Evolutionary conservation across 352 stramenopile genomes (phyloP), one percentile per base, ranked within the genome.

Genomic region (Globisporangium acanthophoron): DNA sequence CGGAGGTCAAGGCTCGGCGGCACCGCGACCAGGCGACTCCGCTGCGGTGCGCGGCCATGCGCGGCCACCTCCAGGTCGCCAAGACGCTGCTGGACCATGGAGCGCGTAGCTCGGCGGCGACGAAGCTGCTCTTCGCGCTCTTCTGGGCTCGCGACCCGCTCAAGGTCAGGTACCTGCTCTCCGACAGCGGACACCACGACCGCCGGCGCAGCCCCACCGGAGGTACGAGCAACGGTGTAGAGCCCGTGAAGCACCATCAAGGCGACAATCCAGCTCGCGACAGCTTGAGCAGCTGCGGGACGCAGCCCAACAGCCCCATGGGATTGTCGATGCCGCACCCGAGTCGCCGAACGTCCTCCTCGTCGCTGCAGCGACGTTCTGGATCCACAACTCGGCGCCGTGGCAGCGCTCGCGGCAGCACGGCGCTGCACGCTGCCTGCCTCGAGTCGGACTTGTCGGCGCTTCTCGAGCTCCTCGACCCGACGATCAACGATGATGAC

Each of bases 101-200:
- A 0, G 71, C 69, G 0, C 55, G 47, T 3, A 69, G 54, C 29
- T 61, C 47, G 39, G 51, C 58, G 9, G 45, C 70, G 5, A 33
- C 57, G 2, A 53, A 33, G 48, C 68, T 56, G 62, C 44, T 78
- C 13, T 61, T 71, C 11, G 56, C 64, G 6, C 54, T 60, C 20
- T 44, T 70, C 16, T 72, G 29, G 20, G 39, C 43, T 1, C 56
- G 56, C 0, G 54, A 70, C 35, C 56, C 53, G 27, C 54, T 71
- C 53, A 71, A 67, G 46, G 35, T 78, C 44, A 80, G 75, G 53
- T 54, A 50, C n/a, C 21, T 80, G 58, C n/a, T 82, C 6, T 51
- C 50, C 3, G 1, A 27, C 56, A 16, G 24, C 18, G 20, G 56
- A 52, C 13, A 13, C 43, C n/a, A 40, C 54, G 20, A 65, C 54